These are phyloP conservation scores for Debaryomyces sp. DNA, from an alignment of 1,139 yeast species.

Conservation along the genomic window DNA sequence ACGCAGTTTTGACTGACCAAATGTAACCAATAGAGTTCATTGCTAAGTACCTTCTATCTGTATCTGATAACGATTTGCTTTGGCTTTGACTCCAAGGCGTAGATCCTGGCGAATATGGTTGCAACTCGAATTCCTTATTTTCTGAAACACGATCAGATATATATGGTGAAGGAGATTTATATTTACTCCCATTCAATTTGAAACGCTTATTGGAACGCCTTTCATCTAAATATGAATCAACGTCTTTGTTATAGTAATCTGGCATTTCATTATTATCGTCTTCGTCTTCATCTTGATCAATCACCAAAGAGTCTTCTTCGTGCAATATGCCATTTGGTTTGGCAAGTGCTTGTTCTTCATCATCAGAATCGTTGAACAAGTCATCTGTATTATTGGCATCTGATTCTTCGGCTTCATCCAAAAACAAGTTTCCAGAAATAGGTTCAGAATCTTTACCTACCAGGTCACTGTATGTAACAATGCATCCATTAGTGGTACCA, in stretches of 20 bases:
- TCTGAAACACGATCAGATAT: slow-evolving; percentile 3
- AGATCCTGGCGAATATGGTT: slow-evolving; percentile 73
- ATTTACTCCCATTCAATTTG: slow-evolving; percentile 23
- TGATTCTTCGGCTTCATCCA: slow-evolving; percentile 29
- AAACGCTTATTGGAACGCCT: slow-evolving; percentile 27
- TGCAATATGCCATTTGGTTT: slow-evolving; percentile 19
- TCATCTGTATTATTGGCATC: slow-evolving; percentile 29
- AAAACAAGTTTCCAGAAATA: slow-evolving; percentile 14
- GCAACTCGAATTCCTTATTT: slow-evolving; percentile 11
- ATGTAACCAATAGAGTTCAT: slow-evolving; percentile 83
- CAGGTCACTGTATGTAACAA: slow-evolving; percentile 38
- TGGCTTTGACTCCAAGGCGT: slow-evolving; percentile 70
- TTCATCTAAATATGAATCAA: slow-evolving; percentile 19
- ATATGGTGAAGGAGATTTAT: slow-evolving; percentile 8
- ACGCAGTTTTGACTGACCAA: slow-evolving; percentile 65
- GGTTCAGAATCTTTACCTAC: slow-evolving; percentile 20
- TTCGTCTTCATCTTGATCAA: slow-evolving; percentile 37
- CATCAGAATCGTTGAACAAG: slow-evolving; percentile 21
- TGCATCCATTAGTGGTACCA: slow-evolving; percentile 62
- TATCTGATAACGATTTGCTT: slow-evolving; percentile 15
- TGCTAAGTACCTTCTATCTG: slow-evolving; percentile 70
- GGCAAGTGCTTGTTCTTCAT: slow-evolving; percentile 20
- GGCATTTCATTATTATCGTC: slow-evolving; percentile 17
- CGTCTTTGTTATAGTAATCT: slow-evolving; percentile 18
- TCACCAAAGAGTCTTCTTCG: slow-evolving; percentile 38